These are phyloP conservation scores for Scutellaria minor DNA, from an alignment of 257 asterid species.

Conservation along the genomic window DNA sequence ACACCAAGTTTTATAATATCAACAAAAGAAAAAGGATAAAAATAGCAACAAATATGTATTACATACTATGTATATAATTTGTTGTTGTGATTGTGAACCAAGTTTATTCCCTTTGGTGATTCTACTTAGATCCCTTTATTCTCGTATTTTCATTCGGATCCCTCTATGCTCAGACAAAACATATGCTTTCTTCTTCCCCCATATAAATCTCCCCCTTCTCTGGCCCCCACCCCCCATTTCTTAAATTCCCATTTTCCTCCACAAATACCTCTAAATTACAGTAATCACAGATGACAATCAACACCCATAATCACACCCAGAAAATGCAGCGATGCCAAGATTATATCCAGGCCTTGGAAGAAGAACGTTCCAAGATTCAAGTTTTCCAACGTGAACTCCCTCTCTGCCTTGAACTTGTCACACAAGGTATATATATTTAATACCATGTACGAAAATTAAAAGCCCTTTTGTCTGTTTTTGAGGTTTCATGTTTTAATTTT, in stretches of 20 bases:
- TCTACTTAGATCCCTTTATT: constrained; percentile 71
- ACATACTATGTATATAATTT: neutral
- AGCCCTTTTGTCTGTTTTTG: neutral
- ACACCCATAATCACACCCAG: constrained; percentile 46
- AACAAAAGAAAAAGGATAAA: too few species aligned
- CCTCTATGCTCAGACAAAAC: constrained; percentile 51
- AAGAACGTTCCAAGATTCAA: constrained; percentile 82
- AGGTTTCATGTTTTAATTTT: neutral
- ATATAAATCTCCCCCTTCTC: constrained; percentile 32
- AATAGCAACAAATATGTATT: neutral
- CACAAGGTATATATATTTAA: constrained; percentile 59
- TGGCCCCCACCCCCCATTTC: constrained; percentile 25
- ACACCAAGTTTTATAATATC: neutral
- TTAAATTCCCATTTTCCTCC: neutral
- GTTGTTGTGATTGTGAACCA: constrained; percentile 43
- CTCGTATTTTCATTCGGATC: constrained; percentile 51
- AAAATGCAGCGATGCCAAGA: constrained; percentile 65
- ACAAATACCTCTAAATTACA: neutral
- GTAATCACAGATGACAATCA: constrained; percentile 44
- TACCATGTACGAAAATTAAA: neutral
- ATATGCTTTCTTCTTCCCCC: constrained; percentile 33
- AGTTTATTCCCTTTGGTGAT: constrained; percentile 61
- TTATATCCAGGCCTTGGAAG: constrained; percentile 65
- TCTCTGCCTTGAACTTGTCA: constrained; percentile 85
- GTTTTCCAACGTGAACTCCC: constrained; percentile 97